Conservation (phyloP, 2,329 filamentous ascomycete species). For the Botrytis sinoallii region DNA sequence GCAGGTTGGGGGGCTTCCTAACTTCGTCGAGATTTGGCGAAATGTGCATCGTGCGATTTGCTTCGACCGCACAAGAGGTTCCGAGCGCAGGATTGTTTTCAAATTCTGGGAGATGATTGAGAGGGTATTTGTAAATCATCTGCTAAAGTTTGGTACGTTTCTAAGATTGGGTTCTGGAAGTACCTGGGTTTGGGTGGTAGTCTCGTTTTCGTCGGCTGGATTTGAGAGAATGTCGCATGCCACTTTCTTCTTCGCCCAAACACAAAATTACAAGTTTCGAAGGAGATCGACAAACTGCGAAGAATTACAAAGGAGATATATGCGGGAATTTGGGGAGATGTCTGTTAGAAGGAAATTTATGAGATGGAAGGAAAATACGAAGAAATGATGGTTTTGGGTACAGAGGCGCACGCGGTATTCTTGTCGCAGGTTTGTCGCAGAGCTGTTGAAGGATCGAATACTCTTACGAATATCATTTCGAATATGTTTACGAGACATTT, state of each 20-base stretch:
- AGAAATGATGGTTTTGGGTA: background rate
- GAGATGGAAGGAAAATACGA: background rate
- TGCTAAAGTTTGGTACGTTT: background rate
- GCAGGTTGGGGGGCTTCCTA: background rate
- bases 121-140: background rate
- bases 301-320: background rate
- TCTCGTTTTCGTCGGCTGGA: background rate
- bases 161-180: background rate
- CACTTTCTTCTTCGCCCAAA: background rate
- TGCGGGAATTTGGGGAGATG: background rate
- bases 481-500: background rate
- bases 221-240: background rate
- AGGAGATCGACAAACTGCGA: background rate
- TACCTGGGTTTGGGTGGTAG: background rate
- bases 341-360: background rate
- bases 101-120: rapidly evolving
- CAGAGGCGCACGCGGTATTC: background rate
- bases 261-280: background rate
- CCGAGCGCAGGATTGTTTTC: background rate
- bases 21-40: background rate
- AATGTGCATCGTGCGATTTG: background rate
- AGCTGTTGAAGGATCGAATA: background rate
- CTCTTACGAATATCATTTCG: background rate
- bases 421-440: background rate
- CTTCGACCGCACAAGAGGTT: background rate